These are phyloP conservation scores for Cyclostephanos tholiformis DNA, from an alignment of 108 stramenopile species.

Conservation along the genomic window DNA sequence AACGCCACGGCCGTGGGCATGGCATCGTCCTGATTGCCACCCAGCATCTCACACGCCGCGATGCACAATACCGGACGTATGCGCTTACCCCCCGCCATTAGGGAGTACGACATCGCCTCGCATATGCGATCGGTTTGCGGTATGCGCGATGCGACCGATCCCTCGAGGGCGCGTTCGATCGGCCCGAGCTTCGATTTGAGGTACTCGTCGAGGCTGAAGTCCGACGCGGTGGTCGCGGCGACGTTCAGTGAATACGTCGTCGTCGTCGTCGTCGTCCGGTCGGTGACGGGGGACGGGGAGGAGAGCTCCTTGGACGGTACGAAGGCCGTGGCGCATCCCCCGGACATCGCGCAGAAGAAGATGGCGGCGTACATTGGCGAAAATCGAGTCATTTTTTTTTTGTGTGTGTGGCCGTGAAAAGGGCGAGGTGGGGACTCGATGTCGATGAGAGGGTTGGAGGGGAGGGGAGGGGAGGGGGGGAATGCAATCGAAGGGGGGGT, in stretches of 20 bases:
- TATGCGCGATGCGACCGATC: conserved; percentile 60
- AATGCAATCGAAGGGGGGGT: too few relatives aligned
- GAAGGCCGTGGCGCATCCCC: conserved; percentile 21
- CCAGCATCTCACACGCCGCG: conserved; percentile 95
- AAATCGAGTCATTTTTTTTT: not conserved
- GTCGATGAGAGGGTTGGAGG: too few relatives aligned
- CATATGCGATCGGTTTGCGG: conserved; percentile 86
- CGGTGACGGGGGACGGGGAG: not conserved
- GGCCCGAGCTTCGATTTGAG: conserved; percentile 79
- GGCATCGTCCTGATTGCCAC: conserved; percentile 68
- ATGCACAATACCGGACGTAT: conserved; percentile 93
- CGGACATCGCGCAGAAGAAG: conserved; percentile 10
- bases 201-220: conserved; percentile 80
- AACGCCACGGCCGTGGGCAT: conserved; percentile 94
- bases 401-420: not conserved
- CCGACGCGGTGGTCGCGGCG: conserved; percentile 14
- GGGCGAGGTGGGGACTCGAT: too few relatives aligned
- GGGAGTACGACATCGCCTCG: conserved; percentile 92
- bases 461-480: too few relatives aligned
- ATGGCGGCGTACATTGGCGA: not conserved
- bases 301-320: conserved; percentile 19
- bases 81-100: conserved; percentile 96
- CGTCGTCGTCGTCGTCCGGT: not conserved
- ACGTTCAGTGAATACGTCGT: conserved; percentile 23
- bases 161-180: conserved; percentile 85